Base-by-base conservation (phyloP, 768 basidiomycete species). In the Pleurotus salmoneostramineus region DNA sequence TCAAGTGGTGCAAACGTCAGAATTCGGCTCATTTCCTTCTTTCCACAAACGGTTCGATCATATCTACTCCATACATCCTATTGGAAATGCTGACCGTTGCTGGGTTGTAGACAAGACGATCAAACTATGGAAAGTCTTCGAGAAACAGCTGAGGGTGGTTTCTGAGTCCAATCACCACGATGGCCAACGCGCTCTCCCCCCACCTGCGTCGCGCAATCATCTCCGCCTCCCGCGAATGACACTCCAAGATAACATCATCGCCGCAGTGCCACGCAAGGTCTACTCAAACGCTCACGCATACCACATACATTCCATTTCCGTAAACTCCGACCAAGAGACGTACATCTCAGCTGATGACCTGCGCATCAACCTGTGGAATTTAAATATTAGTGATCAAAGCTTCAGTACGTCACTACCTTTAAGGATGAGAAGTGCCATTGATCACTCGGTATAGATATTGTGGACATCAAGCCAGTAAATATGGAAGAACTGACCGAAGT, bases 41-140 rank as follows among this genome's bases (percentile, higher is more conserved):
- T 52, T 96, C 95, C 58, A 98, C 97, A 33, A 99, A 99, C 67
- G 97, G 97, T 96, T 60, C 60, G 82, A 27, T 73, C 33, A 35
- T 35, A n/a, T 12, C 40, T 34, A 55, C 58, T 57, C 54, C 17
- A 17, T 59, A 12, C 58, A n/a, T 21, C n/a, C 21, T 57, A 34
- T 31, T n/a, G 35, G 34, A 58, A 8, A 56, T 65, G 35, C 31
- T 32, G 21, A 10, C 32, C 4, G 17, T 27, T 31, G 32, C 47
- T 45, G 34, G 12, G 21, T 27, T 12, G 35, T 69, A 99, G 97
- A 99, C 81, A 99, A 99, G 79, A 99, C 97, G 35, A 97, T 99
- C 79, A 99, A 99, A 71, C 85, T 98, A 57, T 99, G 97, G 97
- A 98, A 99, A 71, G 95, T 99, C n/a, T 98, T 98, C 61, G 97